Evolutionary conservation across 2,329 filamentous ascomycete genomes (phyloP), one percentile per base, ranked within the genome.

Genomic region (Diaporthe helianthi): DNA sequence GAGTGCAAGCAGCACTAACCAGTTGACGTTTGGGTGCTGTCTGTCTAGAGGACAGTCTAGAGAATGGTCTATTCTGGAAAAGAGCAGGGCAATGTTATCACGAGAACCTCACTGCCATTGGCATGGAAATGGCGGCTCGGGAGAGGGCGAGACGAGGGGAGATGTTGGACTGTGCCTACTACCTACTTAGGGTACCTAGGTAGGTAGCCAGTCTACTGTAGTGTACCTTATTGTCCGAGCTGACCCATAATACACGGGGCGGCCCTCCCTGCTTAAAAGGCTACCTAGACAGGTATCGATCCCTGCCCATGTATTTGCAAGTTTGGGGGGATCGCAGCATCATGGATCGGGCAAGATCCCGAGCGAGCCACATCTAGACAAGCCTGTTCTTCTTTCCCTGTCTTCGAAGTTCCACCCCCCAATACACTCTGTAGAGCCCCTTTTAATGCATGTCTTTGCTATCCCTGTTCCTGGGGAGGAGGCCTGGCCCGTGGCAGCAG

Each of bases 261-360:
- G 36, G 36, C 41, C 58, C 44, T 61, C 19, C 4, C 19, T 36
- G 29, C 44, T 26, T 12, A 1, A 24, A 29, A n/a, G n/a, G n/a
- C n/a, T n/a, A n/a, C n/a, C n/a, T n/a, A n/a, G n/a, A n/a, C n/a
- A n/a, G n/a, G n/a, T n/a, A n/a, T n/a, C n/a, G 3, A 49, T 47
- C 58, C 58, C 58, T 63, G 58, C 29, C 24, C 12, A 31, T 36
- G 41, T 29, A 19, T 24, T 60, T 7, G 31, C 53, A n/a, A 36
- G 22, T 44, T 24, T 46, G 22, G 19, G 44, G 58, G 58, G 41
- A 61, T 61, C 55, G 55, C 55, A 26, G 55, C 55, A 63, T 63
- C 58, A 63, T 63, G 58, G 58, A 63, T 63, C 58, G 58, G 24
- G 58, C 58, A 47, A 63, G 44, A 36, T 49, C 29, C 58, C 58